Base-by-base conservation (phyloP, 805 yeast species). In the Jamesozyma lodderae region DNA sequence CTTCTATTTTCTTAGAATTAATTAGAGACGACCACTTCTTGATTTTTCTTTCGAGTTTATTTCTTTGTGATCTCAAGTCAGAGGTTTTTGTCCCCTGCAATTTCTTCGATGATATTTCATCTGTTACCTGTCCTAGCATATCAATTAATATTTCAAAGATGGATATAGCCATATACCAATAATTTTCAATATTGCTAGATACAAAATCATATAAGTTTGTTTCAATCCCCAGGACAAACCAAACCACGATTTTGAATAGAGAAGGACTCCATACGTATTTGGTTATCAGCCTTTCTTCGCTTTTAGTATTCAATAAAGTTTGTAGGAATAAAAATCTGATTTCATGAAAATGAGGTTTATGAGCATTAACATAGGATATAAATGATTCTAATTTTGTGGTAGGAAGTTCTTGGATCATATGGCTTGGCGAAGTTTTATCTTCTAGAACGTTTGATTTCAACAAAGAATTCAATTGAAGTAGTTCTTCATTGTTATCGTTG, bases 91-190 rank as follows among this genome's bases (percentile, higher is more conserved):
- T 62, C 45, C 53, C 53, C 46, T 64, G 52, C 22, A 51, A 24
- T 51, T 56, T 54, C 49, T 62, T 43, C 1, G 54, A 29, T 14
- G 38, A 42, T 53, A 55, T 45, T 45, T 63, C 44, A 37, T 54
- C 52, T 55, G 64, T 33, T 48, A 51, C 11, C 44, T 45, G 30
- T 57, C 66, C 63, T 62, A 70, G 20, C 45, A 43, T 35, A 45
- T 77, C 74, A 0, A 70, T 59, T 10, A 75, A 46, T 0, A 73
- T 45, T 42, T 77, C 82, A 44, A 57, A 66, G 2, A 72, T 47
- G 1, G 75, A 52, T 3, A 66, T 41, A 3, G 55, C 55, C 3
- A 57, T 26, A 27, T 45, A 50, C 24, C 45, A 34, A 30, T 49
- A 41, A 2, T 30, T 32, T 4, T 23, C 15, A 6, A 33, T 7